These are phyloP conservation scores for Inga leiocalycina DNA, from an alignment of 306 rosid genomes.

Conservation along the genomic window DNA sequence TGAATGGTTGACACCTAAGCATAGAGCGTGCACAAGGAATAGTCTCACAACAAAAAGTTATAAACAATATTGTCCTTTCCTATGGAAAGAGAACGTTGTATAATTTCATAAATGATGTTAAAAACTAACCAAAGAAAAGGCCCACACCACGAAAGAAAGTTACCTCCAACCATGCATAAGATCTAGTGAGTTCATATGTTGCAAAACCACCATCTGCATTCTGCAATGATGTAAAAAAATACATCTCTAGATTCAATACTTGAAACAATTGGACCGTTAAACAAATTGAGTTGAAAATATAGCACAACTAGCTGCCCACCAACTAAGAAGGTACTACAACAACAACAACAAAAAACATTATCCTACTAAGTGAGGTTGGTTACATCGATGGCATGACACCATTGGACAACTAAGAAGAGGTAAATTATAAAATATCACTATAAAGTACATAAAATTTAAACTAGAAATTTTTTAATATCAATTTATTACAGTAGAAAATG, in stretches of 20 bases:
- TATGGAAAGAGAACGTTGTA: conserved; percentile 14
- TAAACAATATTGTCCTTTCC: conserved; percentile 17
- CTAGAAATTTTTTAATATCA: conserved; percentile 17
- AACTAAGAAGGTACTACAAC: not conserved
- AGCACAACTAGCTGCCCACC: not conserved
- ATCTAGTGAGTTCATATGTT: conserved; percentile 89
- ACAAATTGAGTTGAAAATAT: not conserved
- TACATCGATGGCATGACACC: not conserved
- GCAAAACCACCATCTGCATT: conserved; percentile 86
- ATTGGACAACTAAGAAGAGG: not conserved
- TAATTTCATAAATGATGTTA: conserved; percentile 28
- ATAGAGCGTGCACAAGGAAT: conserved; percentile 16
- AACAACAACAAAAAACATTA: not conserved
- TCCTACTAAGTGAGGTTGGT: not conserved
- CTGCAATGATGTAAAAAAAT: conserved; percentile 42
- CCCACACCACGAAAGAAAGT: conserved; percentile 23
- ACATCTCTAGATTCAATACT: not conserved
- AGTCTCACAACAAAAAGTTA: conserved; percentile 16
- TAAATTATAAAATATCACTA: not conserved
- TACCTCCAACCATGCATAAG: conserved; percentile 96
- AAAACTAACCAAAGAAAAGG: not conserved
- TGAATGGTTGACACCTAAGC: not conserved
- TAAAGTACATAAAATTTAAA: not conserved
- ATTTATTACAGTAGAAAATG: not conserved
- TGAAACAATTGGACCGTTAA: not conserved